Evolutionary conservation across 495 filamentous ascomycete species (phyloP), one percentile per base, ranked within the genome.

Genomic region (Geoglossum glabrum): DNA sequence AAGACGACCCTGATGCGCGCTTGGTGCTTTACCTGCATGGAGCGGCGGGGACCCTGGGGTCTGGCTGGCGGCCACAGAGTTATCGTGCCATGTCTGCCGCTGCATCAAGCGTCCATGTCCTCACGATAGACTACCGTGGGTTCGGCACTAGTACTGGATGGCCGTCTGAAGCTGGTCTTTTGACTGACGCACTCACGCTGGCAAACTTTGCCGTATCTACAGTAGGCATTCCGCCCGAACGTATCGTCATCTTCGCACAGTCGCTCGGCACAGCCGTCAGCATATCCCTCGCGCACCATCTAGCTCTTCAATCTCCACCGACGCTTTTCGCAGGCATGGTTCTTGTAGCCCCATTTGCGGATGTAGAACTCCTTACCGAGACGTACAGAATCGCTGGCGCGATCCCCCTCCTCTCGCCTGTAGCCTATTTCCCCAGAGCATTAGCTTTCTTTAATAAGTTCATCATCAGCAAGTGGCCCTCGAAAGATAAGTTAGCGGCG

Each of bases 261-360:
- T 87, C 82, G 59, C 79, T 98, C 3, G 90, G 90, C 27, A 94
- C 90, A 7, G 92, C 86, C 0, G 85, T 95, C 1, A 79, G 80
- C n/a, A 70, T 79, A 23, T 88, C 75, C 19, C 79, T 85, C 1
- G 80, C 79, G 0, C 83, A 90, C 61, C 74, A 78, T 40, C 89
- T 85, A 60, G 70, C 74, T 2, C 72, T 66, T 71, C 64, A 59
- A 36, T 61, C 63, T 17, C 64, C 63, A 8, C 68, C 69, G 0
- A 58, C 65, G 7, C 55, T 64, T 4, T 70, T 73, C 56, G 64
- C 67, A 28, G 69, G 68, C 21, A 65, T 59, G 11, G 63, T 72
- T 25, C 61, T 73, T 10, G 65, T 73, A 23, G 72, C 72, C 15
- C 70, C 72, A 13, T 74, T 75, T 49, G 67, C 68, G 15, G 70